Evolutionary conservation across 495 filamentous ascomycete genomes (phyloP).

Genomic region (Margaritispora aquatica): DNA sequence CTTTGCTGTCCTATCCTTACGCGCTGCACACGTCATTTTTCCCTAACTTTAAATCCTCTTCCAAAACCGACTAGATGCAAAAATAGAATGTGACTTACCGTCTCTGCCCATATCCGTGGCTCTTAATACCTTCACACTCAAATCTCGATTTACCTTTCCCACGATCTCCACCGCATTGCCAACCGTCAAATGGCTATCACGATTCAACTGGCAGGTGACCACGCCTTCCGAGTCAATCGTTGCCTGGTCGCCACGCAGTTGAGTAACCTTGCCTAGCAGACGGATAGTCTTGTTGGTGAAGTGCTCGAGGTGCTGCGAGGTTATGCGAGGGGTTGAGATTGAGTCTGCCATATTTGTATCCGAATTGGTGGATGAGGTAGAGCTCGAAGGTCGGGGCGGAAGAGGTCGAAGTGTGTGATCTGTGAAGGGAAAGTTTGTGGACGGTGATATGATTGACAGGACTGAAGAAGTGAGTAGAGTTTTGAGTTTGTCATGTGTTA

Average conservation of each 20-base stretch:
- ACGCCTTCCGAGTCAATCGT: slow-evolving; percentile 69
- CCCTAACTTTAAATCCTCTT: neutral
- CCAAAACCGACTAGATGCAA: neutral
- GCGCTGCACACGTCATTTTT: neutral
- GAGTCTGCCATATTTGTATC: slow-evolving; percentile 31
- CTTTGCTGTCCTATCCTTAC: too few relatives aligned
- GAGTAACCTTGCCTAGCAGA: slow-evolving; percentile 76
- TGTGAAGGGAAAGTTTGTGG: neutral
- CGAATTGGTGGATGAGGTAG: neutral
- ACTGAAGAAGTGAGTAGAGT: too few relatives aligned
- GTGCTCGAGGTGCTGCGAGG: slow-evolving; percentile 57
- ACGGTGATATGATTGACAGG: too few relatives aligned
- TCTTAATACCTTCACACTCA: slow-evolving; percentile 67
- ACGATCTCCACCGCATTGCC: slow-evolving; percentile 83
- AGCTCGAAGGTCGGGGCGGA: neutral
- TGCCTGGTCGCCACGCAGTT: slow-evolving; percentile 75
- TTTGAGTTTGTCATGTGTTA: too few relatives aligned
- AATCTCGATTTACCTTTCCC: slow-evolving; percentile 80
- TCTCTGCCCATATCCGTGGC: slow-evolving; percentile 72
- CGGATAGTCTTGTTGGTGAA: slow-evolving; percentile 72
- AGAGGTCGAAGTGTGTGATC: neutral
- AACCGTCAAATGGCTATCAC: slow-evolving; percentile 71
- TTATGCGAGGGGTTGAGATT: slow-evolving; percentile 63
- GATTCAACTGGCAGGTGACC: slow-evolving; percentile 65
- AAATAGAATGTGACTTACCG: slow-evolving; percentile 39